phyloP scores from a whole-genome alignment of 2,329 filamentous ascomycete genomes.

The Xylaria sp. region DNA sequence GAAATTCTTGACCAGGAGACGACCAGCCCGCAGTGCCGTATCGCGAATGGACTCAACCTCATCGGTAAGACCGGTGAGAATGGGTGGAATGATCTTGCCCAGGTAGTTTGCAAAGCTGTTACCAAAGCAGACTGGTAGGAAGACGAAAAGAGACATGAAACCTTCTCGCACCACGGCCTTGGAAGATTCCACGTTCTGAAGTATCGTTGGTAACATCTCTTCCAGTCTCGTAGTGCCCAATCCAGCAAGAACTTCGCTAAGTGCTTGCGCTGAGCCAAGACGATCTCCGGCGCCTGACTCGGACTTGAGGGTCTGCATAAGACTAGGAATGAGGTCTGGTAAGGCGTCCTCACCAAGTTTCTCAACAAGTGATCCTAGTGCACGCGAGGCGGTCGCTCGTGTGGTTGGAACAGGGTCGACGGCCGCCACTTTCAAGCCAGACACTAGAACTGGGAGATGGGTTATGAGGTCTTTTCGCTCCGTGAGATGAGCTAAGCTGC shows the following conservation, averaged over 20 bases:
- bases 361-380: conserved; percentile 93
- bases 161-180: conserved; percentile 93
- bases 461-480: conserved; percentile 92
- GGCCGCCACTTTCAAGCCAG: conserved; percentile 84
- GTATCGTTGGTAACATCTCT: conserved; percentile 92
- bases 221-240: conserved; percentile 90
- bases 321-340: conserved; percentile 93
- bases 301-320: conserved; percentile 97
- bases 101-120: conserved; percentile 98
- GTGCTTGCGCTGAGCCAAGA: conserved; percentile 92
- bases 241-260: conserved; percentile 94
- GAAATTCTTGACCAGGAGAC: conserved; percentile 97
- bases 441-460: conserved; percentile 90
- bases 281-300: conserved; percentile 96
- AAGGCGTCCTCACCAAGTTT: conserved; percentile 97
- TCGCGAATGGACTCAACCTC: conserved; percentile 96
- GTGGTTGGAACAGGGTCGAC: conserved; percentile 97
- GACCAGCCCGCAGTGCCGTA: conserved; percentile 91
- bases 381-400: conserved; percentile 92
- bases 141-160: conserved; percentile 99
- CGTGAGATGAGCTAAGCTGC: conserved; percentile 94
- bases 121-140: conserved; percentile 97
- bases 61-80: conserved; percentile 91
- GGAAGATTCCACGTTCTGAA: conserved; percentile 92
- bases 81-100: conserved; percentile 92